Base-by-base conservation (phyloP, 2,329 filamentous ascomycete genomes). In the Beauveria sp. region DNA sequence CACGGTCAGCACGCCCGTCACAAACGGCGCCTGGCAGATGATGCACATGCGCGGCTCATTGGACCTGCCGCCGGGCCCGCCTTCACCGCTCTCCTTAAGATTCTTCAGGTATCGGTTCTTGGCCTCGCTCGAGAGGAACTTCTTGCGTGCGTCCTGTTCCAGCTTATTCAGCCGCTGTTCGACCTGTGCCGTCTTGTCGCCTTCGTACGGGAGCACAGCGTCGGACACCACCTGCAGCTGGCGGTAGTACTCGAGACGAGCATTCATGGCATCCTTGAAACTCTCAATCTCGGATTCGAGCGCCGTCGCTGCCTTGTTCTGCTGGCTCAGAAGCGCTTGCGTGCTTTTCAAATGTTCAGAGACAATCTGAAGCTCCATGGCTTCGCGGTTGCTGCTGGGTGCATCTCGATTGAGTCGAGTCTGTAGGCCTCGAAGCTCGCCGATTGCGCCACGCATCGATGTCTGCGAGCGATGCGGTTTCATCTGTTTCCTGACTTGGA, bases 171-270 rank as follows among this genome's bases (percentile, higher is more conserved):
- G 67, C 54, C 63, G 70, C 20, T 65, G 60, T 26, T 84, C 75
- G 7, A 67, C 68, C 12, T 76, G 71, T 49, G 89, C 81, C 12
- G 87, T 77, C 2, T 77, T 78, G 14, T 83, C 68, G 12, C 88
- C 86, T 61, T 91, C 87, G 61, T 89, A 90, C 1, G 89, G 87
- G 5, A 84, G 82, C 0, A 98, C 91, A 20, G 86, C 90, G 70
- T 98, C 93, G 0, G 93, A 97, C n/a, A 98, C 86, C 28, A 85
- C 83, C 70, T 98, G 95, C 12, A 98, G 80, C 69, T 97, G 92
- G 5, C 88, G 86, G 70, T 98, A 98, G 70, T 92, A 98, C 62
- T 95, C 91, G 0, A 97, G 76, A 16, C 95, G 87, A 43, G 86
- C 81, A 68, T 98, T 98, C 85, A 96, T 93, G 0, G 88, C 85